Base-by-base conservation (phyloP, 805 yeast genomes). In the Brettanomyces sp. region DNA sequence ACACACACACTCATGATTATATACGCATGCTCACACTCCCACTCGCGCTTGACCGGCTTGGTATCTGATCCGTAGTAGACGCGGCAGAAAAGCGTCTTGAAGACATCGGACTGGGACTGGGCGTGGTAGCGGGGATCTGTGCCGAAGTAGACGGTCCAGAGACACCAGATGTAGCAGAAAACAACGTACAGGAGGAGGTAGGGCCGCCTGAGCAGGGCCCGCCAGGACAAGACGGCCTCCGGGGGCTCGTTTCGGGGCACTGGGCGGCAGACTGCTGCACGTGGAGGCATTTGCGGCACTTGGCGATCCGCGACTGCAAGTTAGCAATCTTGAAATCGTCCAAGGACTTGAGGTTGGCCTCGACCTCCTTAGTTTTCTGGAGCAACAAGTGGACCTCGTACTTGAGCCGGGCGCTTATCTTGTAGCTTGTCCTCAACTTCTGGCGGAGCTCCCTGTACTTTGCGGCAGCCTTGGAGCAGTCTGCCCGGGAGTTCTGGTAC, bases 281-380 rank as follows among this genome's bases (percentile, higher is more conserved):
- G 13, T 35, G 37, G 8, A 35, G 22, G 7, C 37, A 22, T 14
- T 18, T 36, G 28, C 8, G 24, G n/a, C 37, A 13, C 18, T 32
- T 32, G 11, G 50, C 41, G 23, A 61, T 51, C 14, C 50, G 51
- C 4, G 46, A 39, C 14, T 55, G 52, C 18, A 63, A 43, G 11
- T 57, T 46, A 25, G 48, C 49, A 40, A 46, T 78, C 70, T 64
- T 66, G 52, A 64, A 60, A 39, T 63, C 65, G 41, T 59, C 51
- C 37, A 66, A 46, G n/a, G 64, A 59, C 41, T 56, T 58, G 36
- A 65, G 49, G 40, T 80, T 72, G 25, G 79, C 80, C 53, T 81
- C 85, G 6, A 83, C 81, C 53, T 85, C 93, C 39, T 76, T 72
- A 41, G 85, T 72, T 52, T 83, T 79, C 22, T 75, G 72, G 32